Conservation (phyloP, 179 eudicot species). For the Spergularia azorica region DNA sequence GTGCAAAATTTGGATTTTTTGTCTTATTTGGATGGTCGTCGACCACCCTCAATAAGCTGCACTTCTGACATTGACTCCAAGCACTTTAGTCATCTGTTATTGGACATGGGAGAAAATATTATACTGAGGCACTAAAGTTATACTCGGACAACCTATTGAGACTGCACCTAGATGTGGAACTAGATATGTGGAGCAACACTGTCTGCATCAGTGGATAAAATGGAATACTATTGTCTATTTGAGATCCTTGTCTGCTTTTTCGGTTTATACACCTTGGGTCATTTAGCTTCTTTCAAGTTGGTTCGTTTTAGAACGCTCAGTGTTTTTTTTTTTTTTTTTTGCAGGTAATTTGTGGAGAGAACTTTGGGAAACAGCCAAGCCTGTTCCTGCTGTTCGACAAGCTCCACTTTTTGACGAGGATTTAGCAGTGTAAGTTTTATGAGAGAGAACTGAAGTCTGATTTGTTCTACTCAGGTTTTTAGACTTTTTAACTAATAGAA, state of each 20-base stretch:
- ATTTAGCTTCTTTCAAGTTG: neutral
- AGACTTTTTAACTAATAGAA: constrained; percentile 22
- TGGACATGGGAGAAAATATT: neutral
- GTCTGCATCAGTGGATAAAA: neutral
- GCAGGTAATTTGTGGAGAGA: constrained; percentile 98
- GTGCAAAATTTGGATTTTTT: too few relatives aligned
- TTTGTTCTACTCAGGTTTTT: neutral
- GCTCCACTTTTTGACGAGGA: constrained; percentile 95
- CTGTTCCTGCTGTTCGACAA: constrained; percentile 90
- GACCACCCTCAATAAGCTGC: too few relatives aligned
- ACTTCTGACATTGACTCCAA: neutral
- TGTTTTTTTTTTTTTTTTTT: constrained; percentile 10
- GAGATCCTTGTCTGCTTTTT: neutral
- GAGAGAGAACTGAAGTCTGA: neutral
- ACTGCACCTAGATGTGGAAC: neutral
- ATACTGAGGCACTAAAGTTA: neutral
- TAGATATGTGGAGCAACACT: neutral
- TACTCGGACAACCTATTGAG: neutral
- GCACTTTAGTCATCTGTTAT: neutral
- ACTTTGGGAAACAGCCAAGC: constrained; percentile 95
- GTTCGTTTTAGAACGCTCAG: constrained; percentile 1
- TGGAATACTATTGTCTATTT: neutral
- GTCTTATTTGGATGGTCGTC: too few relatives aligned
- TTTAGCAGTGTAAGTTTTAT: constrained; percentile 76
- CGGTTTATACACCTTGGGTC: too few relatives aligned